These are phyloP conservation scores for Phaeosphaeria sp. DNA, from an alignment of 2,329 filamentous ascomycete genomes.

Conservation along the genomic window DNA sequence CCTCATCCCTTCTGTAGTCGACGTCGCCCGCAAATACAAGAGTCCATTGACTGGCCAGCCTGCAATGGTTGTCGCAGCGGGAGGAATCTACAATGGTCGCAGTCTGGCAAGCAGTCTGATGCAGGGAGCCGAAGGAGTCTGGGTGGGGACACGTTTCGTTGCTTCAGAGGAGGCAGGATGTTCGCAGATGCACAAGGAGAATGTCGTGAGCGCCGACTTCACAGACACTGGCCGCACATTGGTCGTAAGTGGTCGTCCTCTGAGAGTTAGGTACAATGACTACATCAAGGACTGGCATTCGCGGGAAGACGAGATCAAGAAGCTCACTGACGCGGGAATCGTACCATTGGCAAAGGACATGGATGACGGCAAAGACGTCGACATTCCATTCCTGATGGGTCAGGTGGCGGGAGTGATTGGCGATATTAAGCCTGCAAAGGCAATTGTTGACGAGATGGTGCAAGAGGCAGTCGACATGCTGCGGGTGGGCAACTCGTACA, in stretches of 20 bases:
- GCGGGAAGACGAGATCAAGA: conserved; percentile 74
- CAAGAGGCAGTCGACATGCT: conserved; percentile 48
- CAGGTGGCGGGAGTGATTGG: conserved; percentile 83
- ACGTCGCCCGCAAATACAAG: conserved; percentile 76
- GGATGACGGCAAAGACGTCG: conserved; percentile 80
- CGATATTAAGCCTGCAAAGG: conserved; percentile 78
- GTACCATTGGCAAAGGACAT: conserved; percentile 85
- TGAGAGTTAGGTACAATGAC: conserved; percentile 81
- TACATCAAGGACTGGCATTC: conserved; percentile 85
- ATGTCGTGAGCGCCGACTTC: conserved; percentile 79
- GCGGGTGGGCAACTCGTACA: conserved; percentile 44
- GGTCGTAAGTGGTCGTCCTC: conserved; percentile 79
- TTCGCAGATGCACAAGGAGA: conserved; percentile 80
- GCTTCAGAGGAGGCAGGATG: conserved; percentile 82
- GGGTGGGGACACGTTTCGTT: conserved; percentile 94
- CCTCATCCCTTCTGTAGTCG: conserved; percentile 84
- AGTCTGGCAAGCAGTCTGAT: conserved; percentile 82
- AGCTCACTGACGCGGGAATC: conserved; percentile 76
- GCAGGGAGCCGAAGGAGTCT: conserved; percentile 87
- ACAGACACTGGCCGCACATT: conserved; percentile 83
- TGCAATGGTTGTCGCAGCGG: conserved; percentile 85
- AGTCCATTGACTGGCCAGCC: conserved; percentile 73
- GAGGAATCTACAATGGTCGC: conserved; percentile 83
- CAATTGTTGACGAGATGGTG: conserved; percentile 93
- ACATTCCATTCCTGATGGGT: conserved; percentile 90